Conservation (phyloP, 805 yeast genomes). For the Kluyveromyces aestuarii region DNA sequence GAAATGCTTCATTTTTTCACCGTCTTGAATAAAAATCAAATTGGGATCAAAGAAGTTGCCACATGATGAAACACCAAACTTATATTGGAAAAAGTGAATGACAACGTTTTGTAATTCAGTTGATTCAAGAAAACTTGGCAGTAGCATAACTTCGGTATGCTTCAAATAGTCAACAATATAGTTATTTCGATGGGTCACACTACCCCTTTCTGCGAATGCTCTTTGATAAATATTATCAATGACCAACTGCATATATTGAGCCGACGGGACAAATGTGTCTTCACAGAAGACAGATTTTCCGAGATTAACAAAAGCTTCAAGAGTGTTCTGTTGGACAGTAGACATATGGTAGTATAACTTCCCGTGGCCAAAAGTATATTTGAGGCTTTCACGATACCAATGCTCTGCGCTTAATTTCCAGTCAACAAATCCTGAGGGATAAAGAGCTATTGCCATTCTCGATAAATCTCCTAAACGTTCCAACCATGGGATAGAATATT, state of each 20-base stretch:
- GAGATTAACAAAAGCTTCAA: conserved; percentile 70
- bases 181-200: conserved; percentile 22
- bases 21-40: conserved; percentile 30
- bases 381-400: conserved; percentile 73
- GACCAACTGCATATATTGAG: conserved; percentile 65
- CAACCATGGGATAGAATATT: conserved; percentile 46
- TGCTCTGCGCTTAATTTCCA: conserved; percentile 79
- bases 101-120: conserved; percentile 50
- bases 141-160: conserved; percentile 57
- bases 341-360: conserved; percentile 82
- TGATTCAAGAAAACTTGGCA: conserved; percentile 48
- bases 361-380: conserved; percentile 73
- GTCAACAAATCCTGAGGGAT: conserved; percentile 70
- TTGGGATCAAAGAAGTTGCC: conserved; percentile 50
- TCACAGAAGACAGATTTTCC: conserved; percentile 74
- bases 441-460: conserved; percentile 79
- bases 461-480: conserved; percentile 82
- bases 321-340: conserved; percentile 62
- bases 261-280: conserved; percentile 79
- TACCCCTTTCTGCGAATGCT: conserved; percentile 33
- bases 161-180: conserved; percentile 32
- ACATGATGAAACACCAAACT: conserved; percentile 56
- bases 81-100: conserved; percentile 53
- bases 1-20: conserved; percentile 49
- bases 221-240: conserved; percentile 65